Evolutionary conservation across 441 rosid genomes (phyloP), one percentile per base, ranked within the genome.

Genomic region (Adansonia rubrostipa): DNA sequence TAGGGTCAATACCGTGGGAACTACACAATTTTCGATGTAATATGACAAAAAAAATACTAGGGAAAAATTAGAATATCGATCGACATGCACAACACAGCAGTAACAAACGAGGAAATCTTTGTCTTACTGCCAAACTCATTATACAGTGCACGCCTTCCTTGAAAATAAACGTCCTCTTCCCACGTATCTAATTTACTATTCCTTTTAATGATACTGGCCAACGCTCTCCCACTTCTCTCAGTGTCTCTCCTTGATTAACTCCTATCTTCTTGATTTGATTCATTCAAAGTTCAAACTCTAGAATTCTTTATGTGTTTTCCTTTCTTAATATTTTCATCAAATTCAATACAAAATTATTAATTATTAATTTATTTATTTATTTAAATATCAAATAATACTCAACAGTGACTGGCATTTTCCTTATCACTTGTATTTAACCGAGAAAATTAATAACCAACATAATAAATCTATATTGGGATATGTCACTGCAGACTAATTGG

Each of bases 21-120:
- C 1, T 20, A 36, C 40, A 4, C 40, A 3, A 36, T 36, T 36
- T 36, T 36, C 40, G 40, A 36, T 36, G 40, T 36, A 36, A 36
- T 36, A 36, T 36, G 40, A 36, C 40, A 36, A 36, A 36, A 36
- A 36, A 36, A 36, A 36, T 36, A 36, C 40, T 36, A 36, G 40
- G 40, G 69, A 68, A 61, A 48, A 36, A 65, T 48, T 9, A 67
- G 28, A 67, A 64, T 5, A 42, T 42, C 45, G 72, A 77, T 56
- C 28, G 5, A 42, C 45, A 42, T 5, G 45, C 48, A 20, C 36
- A 10, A n/a, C 6, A 20, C 45, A 42, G 45, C 45, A 42, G 45
- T 42, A 80, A 67, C 80, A 22, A 80, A 80, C 51, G 77, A 60
- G 74, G 85, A 82, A 82, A 85, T 85, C 87, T 85, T 80, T 82